Conservation (phyloP, 441 rosid genomes). For the Jatropha multifida region DNA sequence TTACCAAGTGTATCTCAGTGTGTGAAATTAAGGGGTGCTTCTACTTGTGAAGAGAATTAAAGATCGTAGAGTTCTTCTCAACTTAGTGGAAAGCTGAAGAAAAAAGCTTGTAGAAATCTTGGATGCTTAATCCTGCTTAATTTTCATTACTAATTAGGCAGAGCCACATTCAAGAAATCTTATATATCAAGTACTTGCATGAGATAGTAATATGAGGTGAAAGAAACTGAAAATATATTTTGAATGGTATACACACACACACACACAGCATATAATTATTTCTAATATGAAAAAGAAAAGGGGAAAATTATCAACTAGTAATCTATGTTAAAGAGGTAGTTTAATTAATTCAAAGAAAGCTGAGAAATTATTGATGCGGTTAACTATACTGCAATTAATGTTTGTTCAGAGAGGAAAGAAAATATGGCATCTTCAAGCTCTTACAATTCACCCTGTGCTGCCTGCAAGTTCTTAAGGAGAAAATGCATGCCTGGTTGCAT, state of each 20-base stretch:
- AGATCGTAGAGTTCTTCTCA: background rate
- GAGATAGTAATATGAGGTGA: too few species aligned
- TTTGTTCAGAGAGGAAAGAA: slow-evolving; percentile 20
- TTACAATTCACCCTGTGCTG: slow-evolving; percentile 96
- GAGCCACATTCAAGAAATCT: too few species aligned
- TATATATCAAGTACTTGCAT: too few species aligned
- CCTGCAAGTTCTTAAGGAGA: slow-evolving; percentile 94
- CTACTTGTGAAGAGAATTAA: background rate
- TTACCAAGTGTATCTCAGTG: background rate
- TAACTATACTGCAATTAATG: background rate
- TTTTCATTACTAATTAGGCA: background rate
- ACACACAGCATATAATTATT: too few species aligned
- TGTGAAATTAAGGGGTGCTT: background rate
- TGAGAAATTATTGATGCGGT: slow-evolving; percentile 24
- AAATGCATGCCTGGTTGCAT: slow-evolving; percentile 94
- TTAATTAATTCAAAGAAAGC: slow-evolving; percentile 12
- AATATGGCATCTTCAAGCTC: slow-evolving; percentile 88
- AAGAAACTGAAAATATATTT: background rate
- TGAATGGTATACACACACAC: too few species aligned
- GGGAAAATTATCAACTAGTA: background rate
- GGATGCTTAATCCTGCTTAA: background rate
- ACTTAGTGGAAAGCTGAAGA: background rate
- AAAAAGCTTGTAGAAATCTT: background rate
- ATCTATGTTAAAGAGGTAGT: background rate
- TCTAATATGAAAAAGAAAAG: background rate